Percentiles rank a stretch among this genome's conserved stretches.
phyloP scores from a whole-genome alignment of 2,329 filamentous ascomycete species.

The Verticillium tricorpus region DNA sequence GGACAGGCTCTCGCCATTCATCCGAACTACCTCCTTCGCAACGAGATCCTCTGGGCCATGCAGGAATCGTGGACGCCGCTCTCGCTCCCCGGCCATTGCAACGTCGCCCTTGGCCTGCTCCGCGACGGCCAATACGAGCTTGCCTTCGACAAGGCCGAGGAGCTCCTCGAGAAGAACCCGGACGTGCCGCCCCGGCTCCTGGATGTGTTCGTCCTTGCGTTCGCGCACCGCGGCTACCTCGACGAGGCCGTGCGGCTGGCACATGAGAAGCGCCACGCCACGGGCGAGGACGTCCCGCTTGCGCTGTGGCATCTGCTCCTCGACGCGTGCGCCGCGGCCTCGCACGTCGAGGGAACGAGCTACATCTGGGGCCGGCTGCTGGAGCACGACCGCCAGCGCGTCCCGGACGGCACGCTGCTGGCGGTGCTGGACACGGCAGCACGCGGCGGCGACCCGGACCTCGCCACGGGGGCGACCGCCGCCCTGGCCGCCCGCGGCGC shows the following conservation, averaged over 20 bases:
- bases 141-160: constrained; percentile 65
- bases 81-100: constrained; percentile 58
- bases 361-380: constrained; percentile 62
- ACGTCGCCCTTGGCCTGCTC: constrained; percentile 68
- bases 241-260: constrained; percentile 73
- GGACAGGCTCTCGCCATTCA: constrained; percentile 69
- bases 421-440: constrained; percentile 71
- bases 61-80: constrained; percentile 64
- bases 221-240: constrained; percentile 68
- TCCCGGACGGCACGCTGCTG: constrained; percentile 60
- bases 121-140: constrained; percentile 80
- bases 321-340: constrained; percentile 64
- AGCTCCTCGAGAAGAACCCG: constrained; percentile 53
- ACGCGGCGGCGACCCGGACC: constrained; percentile 57
- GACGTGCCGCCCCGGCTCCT: constrained; percentile 67
- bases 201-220: constrained; percentile 69
- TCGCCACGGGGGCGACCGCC: constrained; percentile 69
- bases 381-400: constrained; percentile 49
- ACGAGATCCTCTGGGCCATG: constrained; percentile 69
- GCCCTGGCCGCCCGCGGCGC: constrained; percentile 55
- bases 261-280: constrained; percentile 42
- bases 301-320: constrained; percentile 68
- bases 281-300: constrained; percentile 24
- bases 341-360: constrained; percentile 59
- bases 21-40: constrained; percentile 75